Evolutionary conservation across 176 grass and related monocot genomes (phyloP).

Genomic region (Carex scoparia): DNA sequence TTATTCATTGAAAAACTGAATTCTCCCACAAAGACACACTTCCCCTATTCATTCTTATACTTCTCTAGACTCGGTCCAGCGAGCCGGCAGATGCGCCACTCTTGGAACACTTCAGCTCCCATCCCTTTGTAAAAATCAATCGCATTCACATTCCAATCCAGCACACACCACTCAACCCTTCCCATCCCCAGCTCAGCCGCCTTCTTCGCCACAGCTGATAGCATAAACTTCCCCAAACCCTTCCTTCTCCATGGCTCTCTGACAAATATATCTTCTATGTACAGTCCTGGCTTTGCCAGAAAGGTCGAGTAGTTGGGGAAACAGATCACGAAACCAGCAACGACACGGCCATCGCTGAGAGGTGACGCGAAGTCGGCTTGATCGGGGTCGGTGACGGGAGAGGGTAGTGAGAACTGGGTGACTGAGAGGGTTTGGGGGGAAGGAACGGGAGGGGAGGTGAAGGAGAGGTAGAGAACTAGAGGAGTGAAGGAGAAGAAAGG

Average conservation of each 20-base stretch:
- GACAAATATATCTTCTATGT: conserved; percentile 62
- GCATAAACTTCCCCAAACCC: conserved; percentile 74
- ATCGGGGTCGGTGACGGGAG: conserved; percentile 39
- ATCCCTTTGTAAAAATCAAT: conserved; percentile 86
- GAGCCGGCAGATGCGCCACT: conserved; percentile 87
- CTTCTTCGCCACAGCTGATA: conserved; percentile 59
- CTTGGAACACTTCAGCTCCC: conserved; percentile 79
- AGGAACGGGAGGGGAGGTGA: not conserved
- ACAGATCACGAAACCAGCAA: conserved; percentile 59
- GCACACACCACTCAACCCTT: conserved; percentile 80
- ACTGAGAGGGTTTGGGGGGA: conserved; percentile 21
- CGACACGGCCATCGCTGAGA: conserved; percentile 25
- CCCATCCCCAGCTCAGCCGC: conserved; percentile 67
- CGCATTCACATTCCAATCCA: conserved; percentile 86
- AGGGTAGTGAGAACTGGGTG: conserved; percentile 35
- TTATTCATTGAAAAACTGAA: not conserved
- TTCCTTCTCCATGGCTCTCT: conserved; percentile 69
- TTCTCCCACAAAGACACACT: not conserved
- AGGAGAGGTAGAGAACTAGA: conserved; percentile 55
- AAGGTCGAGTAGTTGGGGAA: conserved; percentile 75
- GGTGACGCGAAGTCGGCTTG: conserved; percentile 41
- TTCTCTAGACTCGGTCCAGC: conserved; percentile 37
- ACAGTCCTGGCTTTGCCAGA: conserved; percentile 56
- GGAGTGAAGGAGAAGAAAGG: conserved; percentile 60
- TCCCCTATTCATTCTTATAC: conserved; percentile 38